Conservation (phyloP, 352 stramenopile genomes). For the Blastocystis sp. region DNA sequence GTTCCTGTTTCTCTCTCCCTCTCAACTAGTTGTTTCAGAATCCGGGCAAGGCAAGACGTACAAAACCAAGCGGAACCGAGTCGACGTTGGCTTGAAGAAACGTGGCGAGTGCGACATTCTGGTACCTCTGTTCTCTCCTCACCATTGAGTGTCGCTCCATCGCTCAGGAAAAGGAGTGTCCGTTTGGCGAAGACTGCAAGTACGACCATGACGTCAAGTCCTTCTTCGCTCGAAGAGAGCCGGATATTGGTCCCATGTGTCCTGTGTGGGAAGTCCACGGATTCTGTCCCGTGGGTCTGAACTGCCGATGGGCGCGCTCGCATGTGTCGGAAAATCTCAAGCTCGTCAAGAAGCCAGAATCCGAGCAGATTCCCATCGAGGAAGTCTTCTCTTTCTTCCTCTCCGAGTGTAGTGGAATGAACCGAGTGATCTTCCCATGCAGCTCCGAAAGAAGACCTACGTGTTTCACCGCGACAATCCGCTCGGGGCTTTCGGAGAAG, state of each 20-base stretch:
- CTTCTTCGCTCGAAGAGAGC: constrained; percentile 71
- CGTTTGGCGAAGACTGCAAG: constrained; percentile 71
- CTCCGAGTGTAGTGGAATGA: not conserved
- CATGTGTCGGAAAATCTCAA: constrained; percentile 12
- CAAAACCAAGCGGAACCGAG: constrained; percentile 50
- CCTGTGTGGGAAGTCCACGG: constrained; percentile 35
- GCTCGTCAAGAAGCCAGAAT: not conserved
- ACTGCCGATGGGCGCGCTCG: constrained; percentile 28
- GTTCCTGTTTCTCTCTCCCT: not conserved
- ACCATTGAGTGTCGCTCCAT: constrained; percentile 64
- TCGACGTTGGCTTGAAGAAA: constrained; percentile 35
- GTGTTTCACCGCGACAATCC: not conserved
- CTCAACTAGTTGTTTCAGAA: not conserved
- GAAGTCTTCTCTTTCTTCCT: not conserved
- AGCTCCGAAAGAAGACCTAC: constrained; percentile 8
- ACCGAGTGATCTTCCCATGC: not conserved
- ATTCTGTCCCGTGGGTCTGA: constrained; percentile 25
- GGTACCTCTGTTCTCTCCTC: not conserved
- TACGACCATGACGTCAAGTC: constrained; percentile 72
- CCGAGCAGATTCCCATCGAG: constrained; percentile 28
- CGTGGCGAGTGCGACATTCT: constrained; percentile 4
- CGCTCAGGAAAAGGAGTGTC: constrained; percentile 66
- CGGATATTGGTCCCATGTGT: constrained; percentile 46
- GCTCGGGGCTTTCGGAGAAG: not conserved
- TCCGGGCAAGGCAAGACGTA: not conserved